Base-by-base conservation (phyloP, 192 early-diverging fungal species). In the Glomus cerebriforme region DNA sequence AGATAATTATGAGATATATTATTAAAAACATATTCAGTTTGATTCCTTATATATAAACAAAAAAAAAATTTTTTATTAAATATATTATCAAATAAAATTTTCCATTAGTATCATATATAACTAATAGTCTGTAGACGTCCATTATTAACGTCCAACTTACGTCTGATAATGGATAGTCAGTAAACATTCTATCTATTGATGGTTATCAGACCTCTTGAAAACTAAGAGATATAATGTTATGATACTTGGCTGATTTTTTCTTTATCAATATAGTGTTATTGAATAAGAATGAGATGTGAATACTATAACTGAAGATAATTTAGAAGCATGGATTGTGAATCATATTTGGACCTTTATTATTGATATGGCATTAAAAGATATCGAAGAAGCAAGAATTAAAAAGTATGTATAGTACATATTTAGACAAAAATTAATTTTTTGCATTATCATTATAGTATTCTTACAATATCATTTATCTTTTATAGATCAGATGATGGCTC, bases 341-440 rank as follows among this genome's bases (percentile, higher is more conserved):
- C 65, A 67, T 4, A 34, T 35, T 34, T 67, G 65, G 65, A 67
- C 65, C 19, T 67, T 67, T 67, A 7, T 67, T 67, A 17, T 67
- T 34, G 31, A 67, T 67, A 67, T 67, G 65, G 65, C 32, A 35
- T 67, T 67, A 67, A 67, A 67, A 15, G 65, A 67, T 22, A 67
- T 67, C 37, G 34, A 67, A 67, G 31, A 34, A 67, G 29, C 32
- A n/a, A 67, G 19, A 67, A 67, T 67, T 67, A 34, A 19, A 67
- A 67, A 67, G 65, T 67, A 67, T 35, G 65, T 35, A 49, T 37
- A 7, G 8, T 7, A 64, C 2, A 27, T 22, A 1, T 17, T 67
- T 6, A 35, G 29, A 67, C 34, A 67, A 13, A 35, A 66, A 13
- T 34, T 8, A 0, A 49, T 49, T 49, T 17, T 49, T 49, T 49